Conservation (phyloP, 495 filamentous ascomycete species). For the Penicillium cinerascens region DNA sequence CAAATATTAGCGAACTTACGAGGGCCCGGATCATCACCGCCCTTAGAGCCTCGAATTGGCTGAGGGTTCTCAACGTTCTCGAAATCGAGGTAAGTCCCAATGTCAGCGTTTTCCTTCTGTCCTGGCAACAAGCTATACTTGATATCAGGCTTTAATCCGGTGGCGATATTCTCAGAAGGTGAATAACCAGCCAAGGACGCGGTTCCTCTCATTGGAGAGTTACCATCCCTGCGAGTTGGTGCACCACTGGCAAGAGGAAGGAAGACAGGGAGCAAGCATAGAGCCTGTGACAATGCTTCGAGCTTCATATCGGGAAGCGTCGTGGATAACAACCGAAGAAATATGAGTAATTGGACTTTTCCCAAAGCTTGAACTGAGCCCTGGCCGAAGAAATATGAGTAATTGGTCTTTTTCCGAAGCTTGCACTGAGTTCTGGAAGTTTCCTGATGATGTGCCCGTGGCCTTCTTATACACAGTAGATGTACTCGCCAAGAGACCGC, state of each 20-base stretch:
- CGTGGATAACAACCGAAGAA: neutral
- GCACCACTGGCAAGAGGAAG: conserved; percentile 12
- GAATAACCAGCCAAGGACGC: conserved; percentile 37
- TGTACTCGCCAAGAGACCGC: neutral
- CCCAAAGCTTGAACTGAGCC: conserved; percentile 11
- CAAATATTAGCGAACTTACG: conserved; percentile 31
- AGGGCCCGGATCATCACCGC: conserved; percentile 61
- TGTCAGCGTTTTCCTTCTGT: conserved; percentile 53
- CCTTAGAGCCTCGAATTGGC: conserved; percentile 59
- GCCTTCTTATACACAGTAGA: conserved; percentile 4
- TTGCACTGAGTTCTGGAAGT: conserved; percentile 10
- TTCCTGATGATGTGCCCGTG: neutral
- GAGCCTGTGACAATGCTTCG: neutral
- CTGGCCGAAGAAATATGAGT: neutral
- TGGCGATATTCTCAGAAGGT: conserved; percentile 26
- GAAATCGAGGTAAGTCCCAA: conserved; percentile 64
- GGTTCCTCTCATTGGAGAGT: conserved; percentile 33
- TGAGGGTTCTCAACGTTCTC: conserved; percentile 59
- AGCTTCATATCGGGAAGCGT: conserved; percentile 12
- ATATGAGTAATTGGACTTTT: neutral
- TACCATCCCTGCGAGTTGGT: conserved; percentile 19
- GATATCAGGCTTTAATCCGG: conserved; percentile 31
- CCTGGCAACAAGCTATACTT: conserved; percentile 47
- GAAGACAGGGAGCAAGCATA: conserved; percentile 1
- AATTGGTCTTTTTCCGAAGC: neutral